Base-by-base conservation (phyloP, 257 asterid species). In the Przewalskia tangutica region DNA sequence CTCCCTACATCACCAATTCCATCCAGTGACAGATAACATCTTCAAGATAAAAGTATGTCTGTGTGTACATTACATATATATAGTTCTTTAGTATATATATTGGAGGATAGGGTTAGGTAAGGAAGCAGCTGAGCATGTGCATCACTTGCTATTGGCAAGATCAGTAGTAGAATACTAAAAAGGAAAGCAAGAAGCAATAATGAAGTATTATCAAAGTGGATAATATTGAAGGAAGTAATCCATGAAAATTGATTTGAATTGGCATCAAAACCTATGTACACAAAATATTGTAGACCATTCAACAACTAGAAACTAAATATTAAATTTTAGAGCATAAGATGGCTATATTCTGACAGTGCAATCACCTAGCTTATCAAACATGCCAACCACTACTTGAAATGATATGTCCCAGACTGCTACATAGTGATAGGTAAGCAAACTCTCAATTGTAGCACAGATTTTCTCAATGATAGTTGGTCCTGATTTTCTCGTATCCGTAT, bases 331-430 rank as follows among this genome's bases (percentile, higher is more conserved):
- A 18, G 51, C 77, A 18, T 44, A 78, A 75, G 59, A 71, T 70
- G 65, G 79, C 60, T 0, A 50, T n/a, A n/a, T n/a, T n/a, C n/a
- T n/a, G n/a, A 58, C 11, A 68, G 77, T 77, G 67, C 32, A 83
- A 82, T 55, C 89, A 92, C 98, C 99, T 86, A 96, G 89, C 90
- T 93, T 96, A 62, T 94, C 93, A 88, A 94, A 93, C 90, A 93
- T 89, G 60, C 91, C 58, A 13, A 97, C 88, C 84, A 93, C 92
- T 81, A 96, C 89, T 90, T 91, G 95, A 83, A 96, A 93, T 9
- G 99, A 90, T 90, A 85, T 85, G 84, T 93, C 97, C 99, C 95
- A 93, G 62, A 91, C 96, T 27, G 93, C 89, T 85, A 88, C 93
- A 84, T 85, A 91, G 42, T 87, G 95, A 89, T 96, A 93, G 82